These are phyloP conservation scores for Cantharellus cinnabarinus DNA, from an alignment of 768 basidiomycete species.

Conservation along the genomic window DNA sequence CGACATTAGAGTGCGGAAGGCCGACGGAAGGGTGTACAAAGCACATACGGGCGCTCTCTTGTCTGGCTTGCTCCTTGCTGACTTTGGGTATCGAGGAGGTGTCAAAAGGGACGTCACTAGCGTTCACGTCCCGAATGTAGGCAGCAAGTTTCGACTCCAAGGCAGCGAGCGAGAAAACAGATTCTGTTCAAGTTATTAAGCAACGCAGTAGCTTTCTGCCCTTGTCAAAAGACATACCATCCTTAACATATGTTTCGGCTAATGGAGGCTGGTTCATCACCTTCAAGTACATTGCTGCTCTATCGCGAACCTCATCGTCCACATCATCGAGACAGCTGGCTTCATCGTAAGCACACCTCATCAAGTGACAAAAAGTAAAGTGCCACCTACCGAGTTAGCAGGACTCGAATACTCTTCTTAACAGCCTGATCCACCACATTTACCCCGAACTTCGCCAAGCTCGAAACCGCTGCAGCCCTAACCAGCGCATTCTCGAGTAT, in stretches of 20 bases:
- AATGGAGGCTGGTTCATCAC: slow-evolving; percentile 60
- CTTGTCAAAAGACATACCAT: slow-evolving; percentile 35
- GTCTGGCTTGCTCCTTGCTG: slow-evolving; percentile 78
- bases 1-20: not conserved
- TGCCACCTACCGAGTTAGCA: slow-evolving; percentile 50
- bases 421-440: slow-evolving; percentile 60
- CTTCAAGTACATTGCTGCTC: slow-evolving; percentile 85
- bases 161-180: slow-evolving; percentile 76
- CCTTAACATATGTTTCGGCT: slow-evolving; percentile 75
- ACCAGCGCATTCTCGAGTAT: slow-evolving; percentile 97
- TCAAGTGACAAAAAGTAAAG: not conserved
- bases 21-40: not conserved
- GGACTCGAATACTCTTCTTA: slow-evolving; percentile 69
- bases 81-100: slow-evolving; percentile 75
- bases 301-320: slow-evolving; percentile 96
- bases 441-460: slow-evolving; percentile 91
- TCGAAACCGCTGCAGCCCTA: slow-evolving; percentile 85
- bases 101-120: slow-evolving; percentile 62
- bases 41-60: slow-evolving; percentile 64
- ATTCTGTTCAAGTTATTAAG: slow-evolving; percentile 34
- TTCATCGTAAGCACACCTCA: not conserved
- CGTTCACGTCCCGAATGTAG: slow-evolving; percentile 69
- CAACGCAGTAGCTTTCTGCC: not conserved
- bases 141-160: slow-evolving; percentile 84
- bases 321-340: slow-evolving; percentile 87